Percentiles rank a stretch among this genome's conserved stretches.
Conservation (phyloP, 208 protist genomes). For the Vickermania spadyakhi region DNA sequence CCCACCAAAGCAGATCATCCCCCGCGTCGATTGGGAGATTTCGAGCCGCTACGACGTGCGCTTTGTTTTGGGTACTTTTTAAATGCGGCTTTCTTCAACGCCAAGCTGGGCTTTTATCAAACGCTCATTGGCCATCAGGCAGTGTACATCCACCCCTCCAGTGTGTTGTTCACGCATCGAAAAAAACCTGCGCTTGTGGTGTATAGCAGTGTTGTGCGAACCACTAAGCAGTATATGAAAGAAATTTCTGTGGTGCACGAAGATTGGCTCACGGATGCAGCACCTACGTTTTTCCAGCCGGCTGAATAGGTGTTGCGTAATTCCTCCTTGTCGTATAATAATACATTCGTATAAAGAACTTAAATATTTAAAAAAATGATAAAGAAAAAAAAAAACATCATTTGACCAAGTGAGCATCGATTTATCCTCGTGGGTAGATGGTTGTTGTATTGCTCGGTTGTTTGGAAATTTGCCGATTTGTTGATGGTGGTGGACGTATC, state of each 20-base stretch:
- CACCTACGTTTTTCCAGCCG: slow-evolving; percentile 37
- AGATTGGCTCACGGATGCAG: slow-evolving; percentile 80
- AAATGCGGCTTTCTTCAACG: slow-evolving; percentile 84
- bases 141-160: slow-evolving; percentile 83
- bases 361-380: no score
- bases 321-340: no score
- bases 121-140: slow-evolving; percentile 70
- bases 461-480: no score
- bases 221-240: slow-evolving; percentile 88
- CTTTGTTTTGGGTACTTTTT: slow-evolving; percentile 85
- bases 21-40: slow-evolving; percentile 27
- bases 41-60: slow-evolving; percentile 68
- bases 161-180: slow-evolving; percentile 75
- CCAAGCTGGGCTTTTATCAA: slow-evolving; percentile 75
- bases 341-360: no score
- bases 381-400: background rate
- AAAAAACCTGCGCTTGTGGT: slow-evolving; percentile 77
- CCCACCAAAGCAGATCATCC: slow-evolving; percentile 4
- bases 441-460: background rate
- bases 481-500: no score
- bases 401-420: background rate
- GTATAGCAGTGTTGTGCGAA: slow-evolving; percentile 84
- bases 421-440: background rate
- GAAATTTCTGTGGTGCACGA: slow-evolving; percentile 83
- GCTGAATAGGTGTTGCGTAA: slow-evolving; percentile 40